Evolutionary conservation across 495 filamentous ascomycete species (phyloP).

Genomic region (Thermochaetoides thermophila): DNA sequence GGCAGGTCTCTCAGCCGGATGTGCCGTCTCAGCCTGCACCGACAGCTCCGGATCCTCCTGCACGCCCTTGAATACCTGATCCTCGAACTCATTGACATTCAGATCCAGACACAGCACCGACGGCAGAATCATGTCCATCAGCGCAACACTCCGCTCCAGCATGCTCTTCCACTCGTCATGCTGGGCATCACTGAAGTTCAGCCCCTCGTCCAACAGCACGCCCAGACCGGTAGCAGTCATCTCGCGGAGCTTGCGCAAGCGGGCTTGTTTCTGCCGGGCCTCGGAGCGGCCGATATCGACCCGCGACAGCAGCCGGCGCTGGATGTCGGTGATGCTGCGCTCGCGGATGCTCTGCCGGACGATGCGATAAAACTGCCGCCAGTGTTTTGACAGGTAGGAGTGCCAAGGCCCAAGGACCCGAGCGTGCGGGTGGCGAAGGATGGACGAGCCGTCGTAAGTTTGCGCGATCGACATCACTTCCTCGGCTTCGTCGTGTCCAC

Average conservation of each 20-base stretch:
- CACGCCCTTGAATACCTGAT: conserved; percentile 48
- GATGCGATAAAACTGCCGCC: conserved; percentile 68
- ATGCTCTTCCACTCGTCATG: conserved; percentile 53
- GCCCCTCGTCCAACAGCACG: conserved; percentile 66
- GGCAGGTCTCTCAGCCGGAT: conserved; percentile 30
- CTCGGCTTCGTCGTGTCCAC: no score
- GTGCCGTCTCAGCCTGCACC: conserved; percentile 21
- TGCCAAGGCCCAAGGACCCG: not conserved
- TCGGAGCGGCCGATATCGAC: conserved; percentile 55
- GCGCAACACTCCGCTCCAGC: conserved; percentile 52
- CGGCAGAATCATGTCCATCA: conserved; percentile 68
- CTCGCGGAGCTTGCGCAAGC: conserved; percentile 50
- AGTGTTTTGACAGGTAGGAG: conserved; percentile 35
- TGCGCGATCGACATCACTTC: not conserved
- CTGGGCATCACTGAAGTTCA: conserved; percentile 41
- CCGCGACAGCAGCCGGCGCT: conserved; percentile 48
- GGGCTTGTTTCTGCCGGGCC: conserved; percentile 50
- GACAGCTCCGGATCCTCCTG: conserved; percentile 44
- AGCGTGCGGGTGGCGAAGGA: not conserved
- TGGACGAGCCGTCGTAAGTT: no score
- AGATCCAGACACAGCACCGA: conserved; percentile 40
- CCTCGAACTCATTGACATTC: conserved; percentile 55
- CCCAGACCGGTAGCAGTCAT: conserved; percentile 78
- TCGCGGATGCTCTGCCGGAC: conserved; percentile 54
- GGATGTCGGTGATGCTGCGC: conserved; percentile 44